Evolutionary conservation across 495 filamentous ascomycete species (phyloP).

Genomic region (Darksidea phi): DNA sequence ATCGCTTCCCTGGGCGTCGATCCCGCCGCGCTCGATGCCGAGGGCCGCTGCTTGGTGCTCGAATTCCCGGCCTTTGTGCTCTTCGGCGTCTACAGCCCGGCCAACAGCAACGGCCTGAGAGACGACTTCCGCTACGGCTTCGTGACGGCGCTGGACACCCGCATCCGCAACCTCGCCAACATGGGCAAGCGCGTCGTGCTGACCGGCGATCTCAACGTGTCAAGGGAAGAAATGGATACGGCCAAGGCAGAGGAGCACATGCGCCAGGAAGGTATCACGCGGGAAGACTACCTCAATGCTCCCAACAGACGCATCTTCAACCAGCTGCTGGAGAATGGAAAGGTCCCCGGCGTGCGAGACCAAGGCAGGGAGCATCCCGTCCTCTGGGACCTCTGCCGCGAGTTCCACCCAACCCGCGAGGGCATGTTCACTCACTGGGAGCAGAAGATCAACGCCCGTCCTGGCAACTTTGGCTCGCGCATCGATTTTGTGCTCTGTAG

Average conservation of each 20-base stretch:
- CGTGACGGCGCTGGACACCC: constrained; percentile 72
- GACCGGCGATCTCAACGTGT: constrained; percentile 88
- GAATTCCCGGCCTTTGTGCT: constrained; percentile 96
- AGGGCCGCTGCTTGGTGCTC: constrained; percentile 88
- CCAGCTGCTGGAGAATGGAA: constrained; percentile 71
- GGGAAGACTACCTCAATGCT: constrained; percentile 67
- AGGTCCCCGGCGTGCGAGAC: constrained; percentile 68
- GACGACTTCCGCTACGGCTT: constrained; percentile 82
- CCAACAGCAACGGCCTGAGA: constrained; percentile 78
- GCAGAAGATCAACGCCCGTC: constrained; percentile 78
- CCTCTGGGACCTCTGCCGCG: constrained; percentile 82
- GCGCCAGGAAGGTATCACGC: constrained; percentile 63
- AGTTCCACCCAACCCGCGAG: constrained; percentile 71
- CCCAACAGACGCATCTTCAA: constrained; percentile 83
- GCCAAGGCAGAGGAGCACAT: constrained; percentile 68
- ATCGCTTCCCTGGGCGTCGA: constrained; percentile 62
- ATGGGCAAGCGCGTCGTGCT: constrained; percentile 80
- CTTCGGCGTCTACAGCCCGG: constrained; percentile 86
- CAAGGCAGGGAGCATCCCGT: constrained; percentile 70
- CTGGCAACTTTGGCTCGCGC: constrained; percentile 84
- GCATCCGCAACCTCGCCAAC: constrained; percentile 78
- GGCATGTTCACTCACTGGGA: constrained; percentile 99
- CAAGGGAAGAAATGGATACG: constrained; percentile 68
- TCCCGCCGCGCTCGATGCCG: constrained; percentile 73
- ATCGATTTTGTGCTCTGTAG: constrained; percentile 94